Percentiles rank a stretch among this genome's conserved stretches.
phyloP scores from a whole-genome alignment of 208 protist genomes.

The Hexamita inflata region DNA sequence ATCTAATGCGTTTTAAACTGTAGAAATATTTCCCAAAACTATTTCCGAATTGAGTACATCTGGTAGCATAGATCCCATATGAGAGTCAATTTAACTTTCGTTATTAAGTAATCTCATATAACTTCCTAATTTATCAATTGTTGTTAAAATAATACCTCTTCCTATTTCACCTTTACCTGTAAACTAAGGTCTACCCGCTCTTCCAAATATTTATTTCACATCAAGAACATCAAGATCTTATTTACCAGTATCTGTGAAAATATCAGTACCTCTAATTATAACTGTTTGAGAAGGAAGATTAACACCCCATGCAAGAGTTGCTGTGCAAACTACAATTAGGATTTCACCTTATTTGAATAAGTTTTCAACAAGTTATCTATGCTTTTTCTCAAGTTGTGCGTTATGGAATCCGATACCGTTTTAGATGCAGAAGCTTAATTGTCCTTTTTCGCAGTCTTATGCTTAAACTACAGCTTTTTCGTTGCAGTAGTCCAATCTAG shows the following conservation, averaged over 20 bases:
- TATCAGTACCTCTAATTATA: conserved; percentile 82
- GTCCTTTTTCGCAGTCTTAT: not conserved
- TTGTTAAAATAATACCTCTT: conserved; percentile 87
- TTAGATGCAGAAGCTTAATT: conserved; percentile 36
- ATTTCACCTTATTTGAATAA: conserved; percentile 76
- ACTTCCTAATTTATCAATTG: conserved; percentile 75
- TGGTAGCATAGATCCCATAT: conserved; percentile 62
- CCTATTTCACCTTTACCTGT: conserved; percentile 66
- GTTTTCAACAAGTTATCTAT: conserved; percentile 76
- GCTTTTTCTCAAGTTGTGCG: conserved; percentile 75
- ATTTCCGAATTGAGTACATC: conserved; percentile 95
- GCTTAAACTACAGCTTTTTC: not conserved
- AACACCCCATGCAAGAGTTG: conserved; percentile 97
- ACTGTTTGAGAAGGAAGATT: conserved; percentile 96
- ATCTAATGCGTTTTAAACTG: conserved; percentile 68
- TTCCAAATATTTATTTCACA: conserved; percentile 93
- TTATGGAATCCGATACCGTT: conserved; percentile 79
- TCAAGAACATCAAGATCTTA: conserved; percentile 90
- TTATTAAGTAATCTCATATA: conserved; percentile 77
- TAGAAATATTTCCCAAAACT: conserved; percentile 82
- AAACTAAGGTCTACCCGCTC: conserved; percentile 91
- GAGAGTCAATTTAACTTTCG: conserved; percentile 82
- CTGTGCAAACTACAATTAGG: conserved; percentile 83
- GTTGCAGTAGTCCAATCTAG: not conserved
- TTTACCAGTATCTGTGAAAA: conserved; percentile 70